phyloP scores from a whole-genome alignment of 163 green algal genomes.

The Scenedesmus sp. region DNA sequence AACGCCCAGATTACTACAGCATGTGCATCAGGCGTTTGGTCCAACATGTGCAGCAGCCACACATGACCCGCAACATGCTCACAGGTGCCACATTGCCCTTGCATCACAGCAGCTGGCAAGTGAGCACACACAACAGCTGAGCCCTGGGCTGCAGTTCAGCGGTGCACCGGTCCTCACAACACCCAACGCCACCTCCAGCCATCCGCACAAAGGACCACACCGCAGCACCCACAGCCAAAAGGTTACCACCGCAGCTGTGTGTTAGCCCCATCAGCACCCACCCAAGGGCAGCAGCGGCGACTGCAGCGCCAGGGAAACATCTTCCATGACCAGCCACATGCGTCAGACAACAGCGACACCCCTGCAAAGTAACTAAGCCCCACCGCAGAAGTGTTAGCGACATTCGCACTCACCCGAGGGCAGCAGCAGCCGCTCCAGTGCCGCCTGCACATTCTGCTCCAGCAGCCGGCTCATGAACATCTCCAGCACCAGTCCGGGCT shows the following conservation, averaged over 20 bases:
- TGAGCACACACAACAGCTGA: not conserved
- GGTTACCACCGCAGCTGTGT: too few species aligned
- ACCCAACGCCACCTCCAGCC: too few species aligned
- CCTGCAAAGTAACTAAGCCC: too few species aligned
- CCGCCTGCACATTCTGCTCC: constrained; percentile 51
- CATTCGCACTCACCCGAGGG: not conserved
- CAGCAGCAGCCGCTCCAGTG: constrained; percentile 47
- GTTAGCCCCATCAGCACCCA: too few species aligned
- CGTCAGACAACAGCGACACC: not conserved
- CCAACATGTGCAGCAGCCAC: not conserved
- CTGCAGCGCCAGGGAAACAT: too few species aligned
- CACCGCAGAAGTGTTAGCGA: not conserved
- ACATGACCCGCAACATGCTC: not conserved
- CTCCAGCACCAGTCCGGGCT: constrained; percentile 35
- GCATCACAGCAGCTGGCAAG: not conserved
- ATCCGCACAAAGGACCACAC: too few species aligned
- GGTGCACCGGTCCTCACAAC: too few species aligned
- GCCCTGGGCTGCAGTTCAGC: too few species aligned
- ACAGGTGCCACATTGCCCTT: not conserved
- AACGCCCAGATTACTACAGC: not conserved
- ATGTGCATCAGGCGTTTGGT: not conserved
- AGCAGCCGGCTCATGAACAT: constrained; percentile 48
- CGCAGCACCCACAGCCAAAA: too few species aligned
- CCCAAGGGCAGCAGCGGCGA: too few species aligned
- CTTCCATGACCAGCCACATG: too few species aligned